A percentile compares a stretch with the other conserved stretches of the same genome.
These are phyloP conservation scores for Myrica gale DNA, from an alignment of 306 rosid genomes.

Conservation along the genomic window DNA sequence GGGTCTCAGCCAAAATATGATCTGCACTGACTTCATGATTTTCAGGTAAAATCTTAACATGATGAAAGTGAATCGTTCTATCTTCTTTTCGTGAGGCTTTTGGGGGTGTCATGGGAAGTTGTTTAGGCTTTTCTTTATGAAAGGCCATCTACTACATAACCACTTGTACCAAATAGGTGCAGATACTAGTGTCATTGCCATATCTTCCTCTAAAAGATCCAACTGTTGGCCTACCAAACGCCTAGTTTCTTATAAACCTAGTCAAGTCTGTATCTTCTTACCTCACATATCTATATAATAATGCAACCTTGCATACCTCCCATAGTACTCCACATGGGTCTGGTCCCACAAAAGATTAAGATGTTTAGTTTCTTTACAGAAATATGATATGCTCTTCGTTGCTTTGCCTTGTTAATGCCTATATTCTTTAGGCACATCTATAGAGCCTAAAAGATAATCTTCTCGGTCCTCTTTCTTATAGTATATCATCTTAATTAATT, in stretches of 20 bases:
- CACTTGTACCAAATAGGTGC: constrained; percentile 44
- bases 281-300: constrained; percentile 32
- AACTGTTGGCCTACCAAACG: constrained; percentile 59
- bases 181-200: constrained; percentile 48
- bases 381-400: constrained; percentile 21
- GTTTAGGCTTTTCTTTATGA: constrained; percentile 1
- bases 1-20: neutral
- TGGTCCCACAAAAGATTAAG: constrained; percentile 37
- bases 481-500: neutral
- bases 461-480: constrained; percentile 11
- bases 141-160: constrained; percentile 41
- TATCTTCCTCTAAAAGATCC: constrained; percentile 40
- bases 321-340: constrained; percentile 27
- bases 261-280: constrained; percentile 41
- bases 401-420: constrained; percentile 42
- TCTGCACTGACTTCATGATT: constrained; percentile 6
- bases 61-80: neutral
- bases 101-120: neutral
- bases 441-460: constrained; percentile 31
- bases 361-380: constrained; percentile 21
- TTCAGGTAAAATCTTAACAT: neutral
- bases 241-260: constrained; percentile 35
- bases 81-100: neutral
- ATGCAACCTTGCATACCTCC: constrained; percentile 22
- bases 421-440: constrained; percentile 30